Evolutionary conservation across 2,329 filamentous ascomycete genomes (phyloP), one percentile per base, ranked within the genome.

Genomic region (Tolypocladium ovalisporum): DNA sequence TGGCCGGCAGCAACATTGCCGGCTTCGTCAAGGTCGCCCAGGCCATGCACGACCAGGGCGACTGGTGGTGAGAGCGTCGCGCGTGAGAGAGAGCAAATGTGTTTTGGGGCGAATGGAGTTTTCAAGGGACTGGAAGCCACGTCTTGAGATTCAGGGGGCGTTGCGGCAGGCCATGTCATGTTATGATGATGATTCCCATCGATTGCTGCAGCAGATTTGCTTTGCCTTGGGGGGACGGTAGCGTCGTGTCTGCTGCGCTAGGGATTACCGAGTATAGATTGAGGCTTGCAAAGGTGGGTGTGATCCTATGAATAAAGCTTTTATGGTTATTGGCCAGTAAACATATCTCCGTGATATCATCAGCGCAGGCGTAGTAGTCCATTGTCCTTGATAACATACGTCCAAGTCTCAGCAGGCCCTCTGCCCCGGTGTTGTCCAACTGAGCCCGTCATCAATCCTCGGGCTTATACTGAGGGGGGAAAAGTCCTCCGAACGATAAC

Each of bases 31-130:
- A 97, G 87, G 93, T 97, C 57, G 92, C 87, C 55, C 82, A 85
- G 67, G 93, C 94, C 68, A 97, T 97, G 93, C 83, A 88, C 72
- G 90, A 96, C 74, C 93, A 97, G 77, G 94, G 94, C 68, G 93
- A 97, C 75, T 97, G 92, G 93, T 97, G 82, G 82, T 52, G 29
- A 52, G 29, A 2, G 29, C 15, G 47, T 51, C 19, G 8, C 17
- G 47, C 9, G 19, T 17, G 58, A 52, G 13, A 54, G 60, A 58
- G 55, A 9, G 27, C 24, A 8, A 9, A 24, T 24, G 29, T 24
- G 27, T 32, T 49, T 32, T 49, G 44, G 44, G 44, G n/a, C 1
- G 12, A n/a, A n/a, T 9, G 47, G 47, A 51, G 47, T 51, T 51
- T 51, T 44, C 15, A n/a, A n/a, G n/a, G n/a, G 19, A 17, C 15